Conservation (phyloP, 2,329 filamentous ascomycete species). For the Xylariaceae sp. region DNA sequence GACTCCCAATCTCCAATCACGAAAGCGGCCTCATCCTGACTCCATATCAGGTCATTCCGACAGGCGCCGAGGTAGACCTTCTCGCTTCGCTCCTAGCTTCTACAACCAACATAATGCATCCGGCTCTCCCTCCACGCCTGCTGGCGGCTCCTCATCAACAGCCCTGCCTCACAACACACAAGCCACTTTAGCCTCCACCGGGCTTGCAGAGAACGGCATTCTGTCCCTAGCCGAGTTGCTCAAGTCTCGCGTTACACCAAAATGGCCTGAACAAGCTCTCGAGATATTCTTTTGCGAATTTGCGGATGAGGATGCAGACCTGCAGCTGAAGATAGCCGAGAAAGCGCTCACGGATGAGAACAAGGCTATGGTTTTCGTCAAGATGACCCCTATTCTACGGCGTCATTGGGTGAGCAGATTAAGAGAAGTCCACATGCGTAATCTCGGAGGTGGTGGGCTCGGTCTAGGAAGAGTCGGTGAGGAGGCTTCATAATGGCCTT, state of each 20-base stretch:
- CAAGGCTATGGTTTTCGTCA: slow-evolving; percentile 67
- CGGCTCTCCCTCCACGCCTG: slow-evolving; percentile 18
- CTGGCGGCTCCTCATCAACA: slow-evolving; percentile 12
- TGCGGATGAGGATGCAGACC: slow-evolving; percentile 60
- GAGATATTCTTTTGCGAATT: slow-evolving; percentile 67
- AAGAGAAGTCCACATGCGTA: slow-evolving; percentile 52
- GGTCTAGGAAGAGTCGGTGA: slow-evolving; percentile 42
- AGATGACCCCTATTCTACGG: slow-evolving; percentile 60
- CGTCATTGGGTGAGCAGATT: slow-evolving; percentile 63
- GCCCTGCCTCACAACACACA: slow-evolving; percentile 27
- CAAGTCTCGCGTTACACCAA: slow-evolving; percentile 46
- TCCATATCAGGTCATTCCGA: slow-evolving; percentile 28
- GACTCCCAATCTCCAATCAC: slow-evolving; percentile 49
- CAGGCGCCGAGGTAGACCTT: slow-evolving; percentile 42
- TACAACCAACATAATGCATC: slow-evolving; percentile 40
- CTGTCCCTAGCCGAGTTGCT: slow-evolving; percentile 50
- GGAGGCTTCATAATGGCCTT: slow-evolving; percentile 20
- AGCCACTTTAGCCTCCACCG: slow-evolving; percentile 28
- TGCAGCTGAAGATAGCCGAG: slow-evolving; percentile 65
- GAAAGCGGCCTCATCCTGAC: slow-evolving; percentile 39
- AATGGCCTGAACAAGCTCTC: slow-evolving; percentile 63
- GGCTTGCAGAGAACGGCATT: slow-evolving; percentile 46
- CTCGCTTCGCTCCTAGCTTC: slow-evolving; percentile 41
- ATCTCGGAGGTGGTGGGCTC: slow-evolving; percentile 37
- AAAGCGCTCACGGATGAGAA: slow-evolving; percentile 63